Evolutionary conservation across 768 basidiomycete genomes (phyloP), one percentile per base, ranked within the genome.

Genomic region (Omphalotus guepiniiformis): DNA sequence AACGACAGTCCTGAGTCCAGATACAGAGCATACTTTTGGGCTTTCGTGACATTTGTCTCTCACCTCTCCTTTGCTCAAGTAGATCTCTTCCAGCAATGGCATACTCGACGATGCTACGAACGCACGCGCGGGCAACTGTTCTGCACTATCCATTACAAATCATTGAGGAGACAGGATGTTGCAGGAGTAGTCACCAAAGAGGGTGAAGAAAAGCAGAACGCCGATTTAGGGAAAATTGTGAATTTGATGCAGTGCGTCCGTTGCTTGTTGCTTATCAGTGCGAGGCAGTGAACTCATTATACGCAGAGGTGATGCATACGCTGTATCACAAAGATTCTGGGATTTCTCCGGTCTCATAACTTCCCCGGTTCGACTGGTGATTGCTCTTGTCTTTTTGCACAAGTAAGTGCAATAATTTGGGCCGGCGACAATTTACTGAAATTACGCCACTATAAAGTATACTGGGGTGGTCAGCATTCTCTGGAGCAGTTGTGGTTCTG

Each of bases 391-490:
- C 2, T 91, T 88, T 62, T 70, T 91, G 3, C 88, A 89, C 62
- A 73, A 76, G 88, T 86, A 51, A 57, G 78, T 62, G 5, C 21
- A 6, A 8, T 22, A 23, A 21, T 22, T 39, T 53, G 4, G 21
- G 25, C 21, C 28, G 26, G 21, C 18, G n/a, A 13, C 23, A 42
- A 26, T 3, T 32, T 25, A 28, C 43, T 29, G 29, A 52, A n/a
- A n/a, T n/a, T n/a, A n/a, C n/a, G n/a, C 38, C 39, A 44, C 9
- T 35, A 47, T 19, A 9, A 46, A 89, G 85, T 28, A 67, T 90
- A 29, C 71, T 91, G 22, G 89, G 89, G 4, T 88, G 86, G 83
- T 83, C 83, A 46, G 80, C 85, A 1, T 72, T 89, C 27, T 78
- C 83, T 21, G 87, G 86, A 6, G 82, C 87, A 9, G 70, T 70